phyloP scores from a whole-genome alignment of 345 rosid genomes.

The Pugionium dolabratum region DNA sequence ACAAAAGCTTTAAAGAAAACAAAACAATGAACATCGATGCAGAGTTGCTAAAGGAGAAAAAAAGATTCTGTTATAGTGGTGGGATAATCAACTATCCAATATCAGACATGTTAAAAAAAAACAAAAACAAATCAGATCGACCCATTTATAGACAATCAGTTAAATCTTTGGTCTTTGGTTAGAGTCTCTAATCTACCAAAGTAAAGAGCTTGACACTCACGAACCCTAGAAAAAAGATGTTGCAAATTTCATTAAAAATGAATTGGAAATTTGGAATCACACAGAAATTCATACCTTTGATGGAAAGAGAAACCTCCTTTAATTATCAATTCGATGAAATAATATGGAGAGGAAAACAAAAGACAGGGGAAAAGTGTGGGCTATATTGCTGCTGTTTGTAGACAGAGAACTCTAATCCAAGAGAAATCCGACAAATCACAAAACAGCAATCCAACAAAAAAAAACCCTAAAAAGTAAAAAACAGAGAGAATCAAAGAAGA shows the following conservation, averaged over 20 bases:
- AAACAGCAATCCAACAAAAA: slow-evolving; percentile 39
- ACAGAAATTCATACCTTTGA: slow-evolving; percentile 31
- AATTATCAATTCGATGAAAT: slow-evolving; percentile 42
- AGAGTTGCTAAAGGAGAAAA: slow-evolving; percentile 11
- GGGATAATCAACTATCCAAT: slow-evolving; percentile 11
- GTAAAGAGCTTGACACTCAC: no score
- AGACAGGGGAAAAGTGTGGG: slow-evolving; percentile 24
- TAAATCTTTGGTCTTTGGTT: not conserved
- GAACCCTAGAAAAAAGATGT: not conserved
- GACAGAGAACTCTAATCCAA: slow-evolving; percentile 32
- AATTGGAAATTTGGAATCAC: not conserved
- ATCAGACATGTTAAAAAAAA: no score
- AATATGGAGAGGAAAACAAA: slow-evolving; percentile 40
- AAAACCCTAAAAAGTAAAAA: slow-evolving; percentile 26
- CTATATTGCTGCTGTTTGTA: slow-evolving; percentile 30
- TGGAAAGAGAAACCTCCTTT: slow-evolving; percentile 20
- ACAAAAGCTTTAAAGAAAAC: slow-evolving; percentile 20
- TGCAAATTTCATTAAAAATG: not conserved
- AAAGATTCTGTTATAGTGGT: slow-evolving; percentile 15
- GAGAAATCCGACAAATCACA: slow-evolving; percentile 38
- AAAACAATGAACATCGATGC: slow-evolving; percentile 15
- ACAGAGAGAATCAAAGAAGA: slow-evolving; percentile 47
- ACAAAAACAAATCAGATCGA: not conserved
- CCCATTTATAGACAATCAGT: slow-evolving; percentile 17
- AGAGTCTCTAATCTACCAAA: slow-evolving; percentile 2